Evolutionary conservation across 768 basidiomycete genomes (phyloP), one percentile per base, ranked within the genome.

Genomic region (Amyloporia xantha): DNA sequence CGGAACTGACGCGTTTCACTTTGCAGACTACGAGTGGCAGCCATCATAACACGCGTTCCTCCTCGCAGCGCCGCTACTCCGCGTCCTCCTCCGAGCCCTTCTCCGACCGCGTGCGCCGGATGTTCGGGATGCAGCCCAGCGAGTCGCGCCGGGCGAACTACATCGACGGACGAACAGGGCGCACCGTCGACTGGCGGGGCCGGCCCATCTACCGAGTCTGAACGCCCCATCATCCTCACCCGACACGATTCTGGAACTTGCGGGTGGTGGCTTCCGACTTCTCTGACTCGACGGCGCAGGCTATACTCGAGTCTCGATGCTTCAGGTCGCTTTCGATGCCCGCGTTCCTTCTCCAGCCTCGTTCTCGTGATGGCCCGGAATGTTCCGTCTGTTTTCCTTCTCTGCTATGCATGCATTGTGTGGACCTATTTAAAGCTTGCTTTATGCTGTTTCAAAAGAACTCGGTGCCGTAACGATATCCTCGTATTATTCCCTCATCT

Each of bases 171-270:
- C 61, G 59, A 37, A 59, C 59, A 24, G 64, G 64, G 5, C 58
- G 55, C 40, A 48, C 58, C 39, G 79, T 79, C 43, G 80, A 82
- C 64, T 64, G 73, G 54, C 64, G 74, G 30, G 82, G 82, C 48
- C 70, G 77, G 45, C 76, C 74, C 20, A 65, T 81, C 45, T 73
- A 76, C 62, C 68, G 75, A 26, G 53, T 60, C 39, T 64, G 26
- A 28, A 13, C 30, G 19, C 21, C 35, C n/a, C n/a, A n/a, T n/a
- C n/a, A n/a, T n/a, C n/a, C n/a, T n/a, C n/a, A n/a, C n/a, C n/a
- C n/a, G n/a, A n/a, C n/a, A n/a, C n/a, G 44, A 35, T n/a, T 9
- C 33, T 35, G 33, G 33, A 35, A 35, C 27, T 4, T 44, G 4
- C 41, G 41, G n/a, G n/a, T 20, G 37, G 13, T 23, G 40, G n/a